phyloP scores from a whole-genome alignment of 1,284 basidiomycete genomes.

The Sporisorium reilianum region DNA sequence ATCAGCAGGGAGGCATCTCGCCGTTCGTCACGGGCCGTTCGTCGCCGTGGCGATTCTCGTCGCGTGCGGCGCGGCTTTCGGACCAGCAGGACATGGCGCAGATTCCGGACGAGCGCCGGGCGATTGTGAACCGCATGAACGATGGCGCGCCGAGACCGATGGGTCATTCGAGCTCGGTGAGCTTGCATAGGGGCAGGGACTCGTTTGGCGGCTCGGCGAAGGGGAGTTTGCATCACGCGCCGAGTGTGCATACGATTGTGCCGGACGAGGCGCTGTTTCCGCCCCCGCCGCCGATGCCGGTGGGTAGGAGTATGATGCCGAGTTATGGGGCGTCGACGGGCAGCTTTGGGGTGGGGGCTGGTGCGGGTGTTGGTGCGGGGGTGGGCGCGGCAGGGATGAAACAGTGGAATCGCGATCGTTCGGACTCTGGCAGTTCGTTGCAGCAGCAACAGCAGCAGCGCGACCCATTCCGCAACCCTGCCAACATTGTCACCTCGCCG shows the following conservation, averaged over 20 bases:
- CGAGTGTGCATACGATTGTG: constrained; percentile 44
- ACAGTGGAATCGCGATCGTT: constrained; percentile 21
- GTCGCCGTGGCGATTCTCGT: constrained; percentile 30
- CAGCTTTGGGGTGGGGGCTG: constrained; percentile 6
- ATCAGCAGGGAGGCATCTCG: constrained; percentile 42
- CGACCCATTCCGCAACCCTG: constrained; percentile 37
- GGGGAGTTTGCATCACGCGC: constrained; percentile 11
- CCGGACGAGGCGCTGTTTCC: constrained; percentile 52
- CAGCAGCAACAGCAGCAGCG: constrained; percentile 8
- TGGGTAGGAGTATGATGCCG: constrained; percentile 24
- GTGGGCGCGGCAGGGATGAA: no score
- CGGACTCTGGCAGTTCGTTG: constrained; percentile 19
- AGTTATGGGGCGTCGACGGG: background rate
- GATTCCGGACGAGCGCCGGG: constrained; percentile 11
- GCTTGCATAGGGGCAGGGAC: constrained; percentile 36
- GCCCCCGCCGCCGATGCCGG: constrained; percentile 37
- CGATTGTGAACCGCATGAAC: constrained; percentile 25
- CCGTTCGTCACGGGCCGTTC: constrained; percentile 36
- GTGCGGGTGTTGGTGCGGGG: constrained; percentile 13
- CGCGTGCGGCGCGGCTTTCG: constrained; percentile 12
- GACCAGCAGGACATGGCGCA: constrained; percentile 24
- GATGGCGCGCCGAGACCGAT: constrained; percentile 21
- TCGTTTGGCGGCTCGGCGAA: constrained; percentile 24
- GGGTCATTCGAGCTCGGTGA: constrained; percentile 39
- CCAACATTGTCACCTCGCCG: constrained; percentile 6